Evolutionary conservation across 225 moss, liverwort and hornwort genomes (phyloP).

Genomic region (Bryoerythrophyllum caledonicum): DNA sequence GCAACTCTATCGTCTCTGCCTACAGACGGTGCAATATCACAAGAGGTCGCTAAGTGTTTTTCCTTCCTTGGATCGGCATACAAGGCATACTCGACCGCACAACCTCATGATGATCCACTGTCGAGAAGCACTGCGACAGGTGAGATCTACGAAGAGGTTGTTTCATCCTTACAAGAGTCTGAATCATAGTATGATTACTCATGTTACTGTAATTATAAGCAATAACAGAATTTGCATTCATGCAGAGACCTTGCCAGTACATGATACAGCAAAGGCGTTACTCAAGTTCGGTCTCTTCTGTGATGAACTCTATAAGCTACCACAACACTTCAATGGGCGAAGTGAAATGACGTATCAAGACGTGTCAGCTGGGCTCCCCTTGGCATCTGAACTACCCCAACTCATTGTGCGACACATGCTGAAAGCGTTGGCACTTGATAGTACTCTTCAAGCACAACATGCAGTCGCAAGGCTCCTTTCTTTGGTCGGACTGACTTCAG

Average conservation of each 20-base stretch:
- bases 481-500: constrained; percentile 59
- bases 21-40: constrained; percentile 28
- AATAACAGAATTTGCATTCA: constrained; percentile 15
- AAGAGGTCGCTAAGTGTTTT: constrained; percentile 38
- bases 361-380: constrained; percentile 52
- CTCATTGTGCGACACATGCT: constrained; percentile 75
- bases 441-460: constrained; percentile 74
- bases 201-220: not conserved
- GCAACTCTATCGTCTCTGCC: constrained; percentile 41
- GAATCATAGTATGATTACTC: not conserved
- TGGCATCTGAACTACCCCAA: constrained; percentile 53
- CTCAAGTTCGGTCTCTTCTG: constrained; percentile 85
- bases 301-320: constrained; percentile 78
- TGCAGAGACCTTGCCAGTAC: constrained; percentile 36
- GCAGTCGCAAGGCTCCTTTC: constrained; percentile 84
- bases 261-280: constrained; percentile 57
- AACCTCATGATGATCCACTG: constrained; percentile 23
- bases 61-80: constrained; percentile 65
- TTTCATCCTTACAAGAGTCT: constrained; percentile 3
- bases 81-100: constrained; percentile 53
- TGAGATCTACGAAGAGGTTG: constrained; percentile 6
- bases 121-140: constrained; percentile 30
- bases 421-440: constrained; percentile 68
- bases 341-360: constrained; percentile 39
- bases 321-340: constrained; percentile 37